Conservation (phyloP, 805 yeast genomes). For the Schizosaccharomyces osmophilus region DNA sequence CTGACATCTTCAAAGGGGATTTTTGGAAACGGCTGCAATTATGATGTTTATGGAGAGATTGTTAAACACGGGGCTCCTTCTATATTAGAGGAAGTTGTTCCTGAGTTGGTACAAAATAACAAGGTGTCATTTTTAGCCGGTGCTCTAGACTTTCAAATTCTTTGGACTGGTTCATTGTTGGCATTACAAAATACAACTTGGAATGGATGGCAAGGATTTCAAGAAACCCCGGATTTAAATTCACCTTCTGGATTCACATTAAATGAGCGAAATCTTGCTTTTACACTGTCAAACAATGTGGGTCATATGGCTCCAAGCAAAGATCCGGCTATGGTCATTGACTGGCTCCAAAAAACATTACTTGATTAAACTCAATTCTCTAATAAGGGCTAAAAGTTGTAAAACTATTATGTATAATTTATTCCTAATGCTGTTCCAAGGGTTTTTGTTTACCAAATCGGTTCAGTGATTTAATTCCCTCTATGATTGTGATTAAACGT, state of each 20-base stretch:
- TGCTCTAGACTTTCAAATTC: background rate
- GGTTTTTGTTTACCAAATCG: too few relatives aligned
- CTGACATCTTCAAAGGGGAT: background rate
- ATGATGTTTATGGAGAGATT: background rate
- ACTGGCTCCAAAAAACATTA: background rate
- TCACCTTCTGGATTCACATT: constrained; percentile 32
- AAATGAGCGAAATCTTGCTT: constrained; percentile 39
- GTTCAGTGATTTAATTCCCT: too few relatives aligned
- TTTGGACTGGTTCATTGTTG: background rate
- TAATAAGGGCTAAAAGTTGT: too few relatives aligned
- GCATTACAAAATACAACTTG: constrained; percentile 2
- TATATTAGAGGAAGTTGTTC: background rate
- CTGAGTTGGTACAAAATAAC: background rate
- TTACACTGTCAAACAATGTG: constrained; percentile 45
- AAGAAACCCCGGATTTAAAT: background rate
- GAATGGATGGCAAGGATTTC: constrained; percentile 2
- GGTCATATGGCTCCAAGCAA: constrained; percentile 80
- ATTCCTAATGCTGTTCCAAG: too few relatives aligned
- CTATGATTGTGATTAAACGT: too few relatives aligned
- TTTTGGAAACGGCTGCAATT: background rate
- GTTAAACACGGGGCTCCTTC: background rate
- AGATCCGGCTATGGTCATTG: constrained; percentile 45
- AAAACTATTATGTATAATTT: too few relatives aligned
- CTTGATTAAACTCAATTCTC: background rate
- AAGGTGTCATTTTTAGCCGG: background rate